Evolutionary conservation across 495 filamentous ascomycete genomes (phyloP), one percentile per base, ranked within the genome.

Genomic region (Penicillium ucsense): DNA sequence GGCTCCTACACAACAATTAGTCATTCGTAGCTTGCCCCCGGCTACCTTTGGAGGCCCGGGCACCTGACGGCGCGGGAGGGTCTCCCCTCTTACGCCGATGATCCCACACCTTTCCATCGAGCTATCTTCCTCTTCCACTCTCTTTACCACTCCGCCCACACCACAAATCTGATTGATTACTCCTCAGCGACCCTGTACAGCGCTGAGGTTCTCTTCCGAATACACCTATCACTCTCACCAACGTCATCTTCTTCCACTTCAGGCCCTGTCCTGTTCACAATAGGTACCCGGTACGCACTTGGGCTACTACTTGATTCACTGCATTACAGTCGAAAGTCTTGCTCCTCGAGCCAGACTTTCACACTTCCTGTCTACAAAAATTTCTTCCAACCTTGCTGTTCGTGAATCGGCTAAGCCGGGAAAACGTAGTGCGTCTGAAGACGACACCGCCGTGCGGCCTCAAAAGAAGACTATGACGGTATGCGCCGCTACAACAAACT

Each of bases 381-480:
- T 79, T 79, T 61, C 67, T 63, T 72, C 76, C 61, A 63, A 77
- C 65, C 62, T 72, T 60, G 65, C 70, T 60, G 67, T 74, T 67
- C 70, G 71, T 63, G 67, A 71, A 60, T 70, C 66, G 70, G 69
- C 70, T 72, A 82, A 80, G 76, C 83, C 83, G 80, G 84, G 82
- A 78, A 75, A 94, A 79, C 85, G 88, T 71, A 91, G 86, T 74
- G 75, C 81, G 61, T 89, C 87, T 56, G 77, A 79, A 71, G 84
- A 85, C 71, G 80, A 87, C 59, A 67, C 76, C 48, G 56, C 63
- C 65, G 69, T 74, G 71, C 80, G 78, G 70, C 84, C 85, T 61
- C 72, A 79, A 47, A 92, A 94, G 76, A 81, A 83, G 76, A 79
- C 76, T 73, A 90, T 91, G 85, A 82, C 82, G 61, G 88, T 92